Evolutionary conservation across 2,329 filamentous ascomycete species (phyloP).

Genomic region (Septoria linicola): DNA sequence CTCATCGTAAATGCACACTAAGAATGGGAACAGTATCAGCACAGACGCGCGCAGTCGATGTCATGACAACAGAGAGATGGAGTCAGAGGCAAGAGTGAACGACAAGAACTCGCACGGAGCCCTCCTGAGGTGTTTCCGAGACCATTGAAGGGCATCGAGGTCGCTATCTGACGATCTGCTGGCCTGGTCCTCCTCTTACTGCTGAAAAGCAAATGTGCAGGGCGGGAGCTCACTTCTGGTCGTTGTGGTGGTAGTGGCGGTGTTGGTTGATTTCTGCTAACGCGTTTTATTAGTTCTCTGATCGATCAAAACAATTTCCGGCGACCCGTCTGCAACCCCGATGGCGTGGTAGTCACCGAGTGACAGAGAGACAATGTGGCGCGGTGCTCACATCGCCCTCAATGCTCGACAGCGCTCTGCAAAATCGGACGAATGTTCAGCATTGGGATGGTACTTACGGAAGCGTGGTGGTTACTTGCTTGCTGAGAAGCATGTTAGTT

Average conservation of each 20-base stretch:
- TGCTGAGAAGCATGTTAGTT: conserved; percentile 4
- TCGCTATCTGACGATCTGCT: not conserved
- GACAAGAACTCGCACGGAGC: no score
- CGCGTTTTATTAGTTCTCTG: conserved; percentile 1
- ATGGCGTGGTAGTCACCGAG: not conserved
- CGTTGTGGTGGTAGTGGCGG: conserved; percentile 1
- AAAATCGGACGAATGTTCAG: not conserved
- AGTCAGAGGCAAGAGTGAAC: no score
- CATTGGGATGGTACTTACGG: conserved; percentile 4
- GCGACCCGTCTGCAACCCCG: not conserved
- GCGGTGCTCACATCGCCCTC: not conserved
- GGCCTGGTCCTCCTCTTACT: conserved; percentile 11
- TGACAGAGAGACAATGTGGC: not conserved
- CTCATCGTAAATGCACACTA: no score
- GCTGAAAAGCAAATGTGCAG: not conserved
- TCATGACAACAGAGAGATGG: no score
- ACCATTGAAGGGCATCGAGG: not conserved
- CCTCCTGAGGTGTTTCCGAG: no score
- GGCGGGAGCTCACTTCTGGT: conserved; percentile 1
- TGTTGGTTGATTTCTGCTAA: conserved; percentile 2
- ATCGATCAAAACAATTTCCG: not conserved
- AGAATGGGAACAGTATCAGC: no score
- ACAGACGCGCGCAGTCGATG: no score
- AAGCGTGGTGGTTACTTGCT: not conserved
- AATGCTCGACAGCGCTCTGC: not conserved